A percentile compares a stretch with the other conserved stretches of the same genome.
phyloP scores from a whole-genome alignment of 169 alveolate genomes.

The Eimeria tenella region DNA sequence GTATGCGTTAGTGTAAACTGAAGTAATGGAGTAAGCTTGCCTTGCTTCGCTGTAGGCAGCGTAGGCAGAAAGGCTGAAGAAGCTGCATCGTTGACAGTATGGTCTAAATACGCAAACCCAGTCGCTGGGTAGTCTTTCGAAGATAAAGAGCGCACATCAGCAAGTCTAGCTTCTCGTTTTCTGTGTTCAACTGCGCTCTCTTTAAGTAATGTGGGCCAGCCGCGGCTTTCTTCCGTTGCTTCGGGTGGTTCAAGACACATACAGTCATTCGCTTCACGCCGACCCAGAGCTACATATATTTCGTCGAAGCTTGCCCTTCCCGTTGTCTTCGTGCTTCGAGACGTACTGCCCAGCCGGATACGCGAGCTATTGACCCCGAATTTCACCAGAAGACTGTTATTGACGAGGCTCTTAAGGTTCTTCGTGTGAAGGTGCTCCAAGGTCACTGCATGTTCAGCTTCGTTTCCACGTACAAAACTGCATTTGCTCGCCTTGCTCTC shows the following conservation, averaged over 20 bases:
- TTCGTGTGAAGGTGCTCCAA: neutral
- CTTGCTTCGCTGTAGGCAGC: neutral
- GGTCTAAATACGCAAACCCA: neutral
- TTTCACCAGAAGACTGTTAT: constrained; percentile 6
- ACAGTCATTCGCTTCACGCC: neutral
- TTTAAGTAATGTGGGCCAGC: neutral
- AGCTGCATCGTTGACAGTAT: neutral
- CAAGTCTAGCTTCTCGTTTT: neutral
- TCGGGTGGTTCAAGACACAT: neutral
- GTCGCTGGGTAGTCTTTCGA: neutral
- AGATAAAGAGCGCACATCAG: neutral
- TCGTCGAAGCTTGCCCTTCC: constrained; percentile 40
- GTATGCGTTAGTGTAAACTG: constrained; percentile 6
- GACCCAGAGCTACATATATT: constrained; percentile 12
- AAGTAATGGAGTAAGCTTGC: neutral
- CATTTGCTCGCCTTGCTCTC: neutral
- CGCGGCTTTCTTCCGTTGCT: neutral
- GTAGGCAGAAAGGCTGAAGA: neutral
- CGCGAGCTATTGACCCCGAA: constrained; percentile 15
- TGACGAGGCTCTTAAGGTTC: neutral
- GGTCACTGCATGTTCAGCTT: neutral
- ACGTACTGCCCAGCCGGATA: constrained; percentile 3
- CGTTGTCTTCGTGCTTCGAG: constrained; percentile 20
- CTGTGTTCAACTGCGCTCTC: neutral
- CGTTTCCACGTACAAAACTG: neutral